phyloP scores from a whole-genome alignment of 306 rosid species.

The Clitoria ternatea region DNA sequence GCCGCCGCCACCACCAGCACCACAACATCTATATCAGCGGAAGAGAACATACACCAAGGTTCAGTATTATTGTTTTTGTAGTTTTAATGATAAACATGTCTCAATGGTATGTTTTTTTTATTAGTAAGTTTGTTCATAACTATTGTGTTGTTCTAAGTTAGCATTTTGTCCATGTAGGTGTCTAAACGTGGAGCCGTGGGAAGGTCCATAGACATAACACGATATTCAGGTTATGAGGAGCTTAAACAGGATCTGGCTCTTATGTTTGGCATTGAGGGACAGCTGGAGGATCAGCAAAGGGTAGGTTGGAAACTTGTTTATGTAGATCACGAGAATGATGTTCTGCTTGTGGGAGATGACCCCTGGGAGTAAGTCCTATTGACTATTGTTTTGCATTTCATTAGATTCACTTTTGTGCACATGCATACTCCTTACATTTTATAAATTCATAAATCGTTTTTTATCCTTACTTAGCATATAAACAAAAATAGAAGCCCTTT shows the following conservation, averaged over 20 bases:
- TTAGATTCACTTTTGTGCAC: neutral
- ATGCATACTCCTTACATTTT: neutral
- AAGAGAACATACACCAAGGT: conserved; percentile 77
- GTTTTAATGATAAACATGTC: neutral
- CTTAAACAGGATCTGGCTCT: conserved; percentile 76
- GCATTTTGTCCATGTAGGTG: conserved; percentile 39
- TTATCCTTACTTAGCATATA: neutral
- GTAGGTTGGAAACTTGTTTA: conserved; percentile 79
- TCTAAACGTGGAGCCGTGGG: conserved; percentile 88
- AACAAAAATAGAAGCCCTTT: neutral
- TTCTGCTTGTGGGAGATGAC: conserved; percentile 76
- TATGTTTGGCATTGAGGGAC: conserved; percentile 77
- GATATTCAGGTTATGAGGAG: conserved; percentile 60
- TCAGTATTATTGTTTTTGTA: neutral
- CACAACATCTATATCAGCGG: conserved; percentile 41
- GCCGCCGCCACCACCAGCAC: neutral
- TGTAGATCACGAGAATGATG: conserved; percentile 75
- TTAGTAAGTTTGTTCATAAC: neutral
- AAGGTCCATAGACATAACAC: conserved; percentile 65
- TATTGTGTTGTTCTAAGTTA: conserved; percentile 9
- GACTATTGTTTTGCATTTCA: neutral
- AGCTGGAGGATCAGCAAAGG: conserved; percentile 63
- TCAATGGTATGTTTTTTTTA: neutral
- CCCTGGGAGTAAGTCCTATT: conserved; percentile 70
- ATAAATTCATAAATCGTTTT: neutral